Evolutionary conservation across 1,139 yeast genomes (phyloP), one percentile per base, ranked within the genome.

Genomic region (Hansenula lynferdii): DNA sequence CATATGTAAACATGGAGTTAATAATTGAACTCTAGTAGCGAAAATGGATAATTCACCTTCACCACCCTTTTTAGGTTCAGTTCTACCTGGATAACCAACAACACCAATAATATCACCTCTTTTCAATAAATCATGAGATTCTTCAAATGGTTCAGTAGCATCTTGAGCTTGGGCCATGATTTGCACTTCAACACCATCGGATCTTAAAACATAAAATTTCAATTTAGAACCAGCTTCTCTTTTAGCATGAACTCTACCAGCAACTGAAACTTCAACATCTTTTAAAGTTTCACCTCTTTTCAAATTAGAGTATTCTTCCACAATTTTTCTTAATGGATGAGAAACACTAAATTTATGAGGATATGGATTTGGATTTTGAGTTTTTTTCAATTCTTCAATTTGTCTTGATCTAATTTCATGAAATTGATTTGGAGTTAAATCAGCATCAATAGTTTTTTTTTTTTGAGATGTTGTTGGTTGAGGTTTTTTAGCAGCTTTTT

Each of bases 51-150:
- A 70, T 65, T 92, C 97, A 66, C 97, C 98, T 58, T 92, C 98
- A 62, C 97, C 98, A 61, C 97, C 97, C 66, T 90, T 90, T 70
- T 92, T 90, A 54, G 98, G 98, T 45, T 84, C 77, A 47, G 98
- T 92, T 70, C 95, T 83, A 63, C 95, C 97, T 47, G 97, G 97
- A 68, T 87, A 90, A 57, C 98, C 98, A 56, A 75, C 80, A 52
- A 92, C 90, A 67, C 98, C 98, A 51, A 92, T 79, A 53, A 92
- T 83, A 63, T 92, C 98, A 70, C 98, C 98, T 74, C 98, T 85
- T 72, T 92, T 85, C 61, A 92, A 72, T 53, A 83, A 64, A 52
- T 87, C 96, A 64, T 92, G 97, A 75, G 86, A 81, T 53, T 74
- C 71, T 59, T 85, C 92, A 62, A 83, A 85, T 49, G 74, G 69